Percentiles rank a stretch among this genome's conserved stretches.
Evolutionary conservation across 2,329 filamentous ascomycete species (phyloP).

Genomic region (Trichoderma lentiforme): DNA sequence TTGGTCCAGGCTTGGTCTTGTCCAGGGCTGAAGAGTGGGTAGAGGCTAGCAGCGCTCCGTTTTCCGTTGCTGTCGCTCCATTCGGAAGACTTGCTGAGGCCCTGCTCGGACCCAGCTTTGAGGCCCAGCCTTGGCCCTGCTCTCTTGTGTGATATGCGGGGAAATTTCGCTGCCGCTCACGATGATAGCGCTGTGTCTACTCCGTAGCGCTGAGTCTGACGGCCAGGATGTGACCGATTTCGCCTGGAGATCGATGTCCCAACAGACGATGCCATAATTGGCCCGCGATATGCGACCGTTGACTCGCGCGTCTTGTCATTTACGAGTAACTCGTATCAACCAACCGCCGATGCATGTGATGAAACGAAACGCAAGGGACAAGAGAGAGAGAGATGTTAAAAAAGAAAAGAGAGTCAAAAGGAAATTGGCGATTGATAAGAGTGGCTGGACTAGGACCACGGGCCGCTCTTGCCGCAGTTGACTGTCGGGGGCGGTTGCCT

Average conservation of each 20-base stretch:
- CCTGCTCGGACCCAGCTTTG: background rate
- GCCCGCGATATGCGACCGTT: background rate
- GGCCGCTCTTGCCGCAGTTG: slow-evolving; percentile 11
- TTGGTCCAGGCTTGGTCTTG: slow-evolving; percentile 3
- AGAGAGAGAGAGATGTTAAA: background rate
- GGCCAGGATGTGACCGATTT: background rate
- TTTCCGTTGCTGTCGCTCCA: slow-evolving; percentile 3
- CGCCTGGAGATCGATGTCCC: background rate
- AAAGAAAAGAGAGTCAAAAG: background rate
- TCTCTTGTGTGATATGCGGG: slow-evolving; percentile 6
- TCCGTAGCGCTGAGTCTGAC: slow-evolving; percentile 5
- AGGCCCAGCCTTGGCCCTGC: background rate
- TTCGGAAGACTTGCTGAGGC: slow-evolving; percentile 6
- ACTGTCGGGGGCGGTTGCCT: background rate
- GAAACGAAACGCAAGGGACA: background rate
- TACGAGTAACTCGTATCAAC: background rate
- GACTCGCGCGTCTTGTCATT: background rate
- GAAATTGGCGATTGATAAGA: background rate
- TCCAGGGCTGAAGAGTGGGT: slow-evolving; percentile 16
- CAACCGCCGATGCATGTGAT: background rate
- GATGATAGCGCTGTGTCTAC: background rate
- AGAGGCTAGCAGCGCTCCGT: background rate
- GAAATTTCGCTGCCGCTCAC: background rate
- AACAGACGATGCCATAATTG: background rate
- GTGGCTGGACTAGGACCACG: slow-evolving; percentile 13